These are phyloP conservation scores for Tetracentron sinense DNA, from an alignment of 164 flowering plant species.

Conservation along the genomic window DNA sequence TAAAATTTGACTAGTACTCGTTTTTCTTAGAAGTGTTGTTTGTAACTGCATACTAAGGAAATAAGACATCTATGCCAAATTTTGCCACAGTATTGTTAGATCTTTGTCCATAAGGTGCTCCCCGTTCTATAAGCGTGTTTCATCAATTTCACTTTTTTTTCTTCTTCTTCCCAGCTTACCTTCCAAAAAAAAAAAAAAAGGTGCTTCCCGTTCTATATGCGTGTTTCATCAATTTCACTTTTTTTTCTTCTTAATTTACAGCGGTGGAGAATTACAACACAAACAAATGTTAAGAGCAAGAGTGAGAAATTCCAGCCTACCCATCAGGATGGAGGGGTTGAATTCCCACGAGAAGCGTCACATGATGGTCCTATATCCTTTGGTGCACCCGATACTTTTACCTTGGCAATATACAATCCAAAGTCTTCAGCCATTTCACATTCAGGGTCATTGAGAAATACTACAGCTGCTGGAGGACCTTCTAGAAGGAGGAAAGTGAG, in stretches of 20 bases:
- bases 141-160: constrained; percentile 3
- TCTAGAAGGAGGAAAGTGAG: too few species aligned
- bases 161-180: too few species aligned
- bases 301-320: constrained; percentile 97
- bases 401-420: constrained; percentile 44
- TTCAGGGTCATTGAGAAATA: constrained; percentile 31
- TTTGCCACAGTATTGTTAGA: too few species aligned
- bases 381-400: constrained; percentile 39
- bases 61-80: too few species aligned
- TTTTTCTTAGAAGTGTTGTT: too few species aligned
- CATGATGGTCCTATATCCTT: constrained; percentile 56
- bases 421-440: constrained; percentile 31
- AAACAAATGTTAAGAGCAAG: constrained; percentile 74
- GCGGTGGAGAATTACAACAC: constrained; percentile 59
- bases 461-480: constrained; percentile 29
- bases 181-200: too few species aligned
- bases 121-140: too few species aligned
- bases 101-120: too few species aligned
- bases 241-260: constrained; percentile 27
- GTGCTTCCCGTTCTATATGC: too few species aligned
- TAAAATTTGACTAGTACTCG: too few species aligned
- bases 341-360: constrained; percentile 47
- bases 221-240: constrained; percentile 4
- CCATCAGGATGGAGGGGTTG: constrained; percentile 80
- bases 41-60: too few species aligned